A percentile compares a stretch with the other conserved stretches of the same genome.
phyloP scores from a whole-genome alignment of 306 rosid genomes.

The Prunus davidiana region DNA sequence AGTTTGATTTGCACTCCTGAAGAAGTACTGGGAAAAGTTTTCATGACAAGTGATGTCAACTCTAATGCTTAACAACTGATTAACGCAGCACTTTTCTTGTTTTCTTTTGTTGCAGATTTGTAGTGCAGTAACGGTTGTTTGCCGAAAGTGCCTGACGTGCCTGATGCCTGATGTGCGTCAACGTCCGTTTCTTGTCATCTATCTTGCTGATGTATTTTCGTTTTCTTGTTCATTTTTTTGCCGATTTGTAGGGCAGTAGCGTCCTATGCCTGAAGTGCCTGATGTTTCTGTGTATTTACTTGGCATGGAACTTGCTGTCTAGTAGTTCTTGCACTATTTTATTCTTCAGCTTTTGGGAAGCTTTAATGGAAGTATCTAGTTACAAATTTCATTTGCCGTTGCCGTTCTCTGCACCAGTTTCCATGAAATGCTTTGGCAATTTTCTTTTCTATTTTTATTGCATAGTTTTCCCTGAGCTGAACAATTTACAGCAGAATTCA shows the following conservation, averaged over 20 bases:
- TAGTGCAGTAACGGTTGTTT: background rate
- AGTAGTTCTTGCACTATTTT: background rate
- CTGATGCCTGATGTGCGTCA: no score
- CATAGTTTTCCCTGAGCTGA: background rate
- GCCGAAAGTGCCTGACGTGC: background rate
- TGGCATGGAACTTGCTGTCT: background rate
- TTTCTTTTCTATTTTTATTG: background rate
- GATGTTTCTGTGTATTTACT: no score
- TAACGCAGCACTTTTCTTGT: no score
- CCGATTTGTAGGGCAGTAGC: background rate
- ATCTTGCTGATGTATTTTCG: background rate
- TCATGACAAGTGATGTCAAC: no score
- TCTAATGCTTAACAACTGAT: no score
- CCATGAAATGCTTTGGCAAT: background rate
- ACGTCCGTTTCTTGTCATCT: background rate
- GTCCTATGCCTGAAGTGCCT: no score
- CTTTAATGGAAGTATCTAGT: no score
- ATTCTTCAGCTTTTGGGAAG: no score
- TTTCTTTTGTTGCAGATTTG: background rate
- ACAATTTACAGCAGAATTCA: no score
- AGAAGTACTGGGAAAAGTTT: no score
- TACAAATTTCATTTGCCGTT: no score
- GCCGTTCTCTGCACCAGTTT: background rate
- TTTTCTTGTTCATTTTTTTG: background rate
- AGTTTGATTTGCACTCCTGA: no score